phyloP scores from a whole-genome alignment of 2,329 filamentous ascomycete genomes.

The Aspergillus niger region DNA sequence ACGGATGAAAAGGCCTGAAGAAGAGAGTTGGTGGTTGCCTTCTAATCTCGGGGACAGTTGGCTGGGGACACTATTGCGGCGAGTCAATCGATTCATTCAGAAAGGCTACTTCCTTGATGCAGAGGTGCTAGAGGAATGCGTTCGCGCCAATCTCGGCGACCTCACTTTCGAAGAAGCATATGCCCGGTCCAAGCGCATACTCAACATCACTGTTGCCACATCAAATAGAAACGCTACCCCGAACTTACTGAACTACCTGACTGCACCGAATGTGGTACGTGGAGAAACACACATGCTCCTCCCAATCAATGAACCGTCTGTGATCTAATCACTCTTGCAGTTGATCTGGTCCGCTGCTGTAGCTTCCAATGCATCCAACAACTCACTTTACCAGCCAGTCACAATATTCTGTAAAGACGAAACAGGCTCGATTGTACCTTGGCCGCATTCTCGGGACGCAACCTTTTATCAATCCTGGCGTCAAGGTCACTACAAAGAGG shows the following conservation, averaged over 20 bases:
- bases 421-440: slow-evolving; percentile 70
- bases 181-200: slow-evolving; percentile 75
- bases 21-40: slow-evolving; percentile 7
- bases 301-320: neutral
- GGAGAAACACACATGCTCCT: neutral
- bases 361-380: slow-evolving; percentile 51
- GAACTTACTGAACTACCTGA: slow-evolving; percentile 86
- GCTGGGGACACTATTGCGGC: slow-evolving; percentile 64
- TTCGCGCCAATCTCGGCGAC: slow-evolving; percentile 82
- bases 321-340: slow-evolving; percentile 41
- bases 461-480: slow-evolving; percentile 68
- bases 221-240: slow-evolving; percentile 74
- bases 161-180: slow-evolving; percentile 94
- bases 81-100: slow-evolving; percentile 67
- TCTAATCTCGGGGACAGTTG: slow-evolving; percentile 41
- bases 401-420: slow-evolving; percentile 78
- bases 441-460: slow-evolving; percentile 63
- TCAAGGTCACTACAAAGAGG: slow-evolving; percentile 65
- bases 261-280: slow-evolving; percentile 86
- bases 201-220: slow-evolving; percentile 89
- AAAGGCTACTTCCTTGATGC: slow-evolving; percentile 86
- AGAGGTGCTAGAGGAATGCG: slow-evolving; percentile 77
- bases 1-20: slow-evolving; percentile 20
- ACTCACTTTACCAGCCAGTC: slow-evolving; percentile 66
- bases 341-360: slow-evolving; percentile 58